Base-by-base conservation (phyloP, 345 rosid species). In the Populus alba region DNA sequence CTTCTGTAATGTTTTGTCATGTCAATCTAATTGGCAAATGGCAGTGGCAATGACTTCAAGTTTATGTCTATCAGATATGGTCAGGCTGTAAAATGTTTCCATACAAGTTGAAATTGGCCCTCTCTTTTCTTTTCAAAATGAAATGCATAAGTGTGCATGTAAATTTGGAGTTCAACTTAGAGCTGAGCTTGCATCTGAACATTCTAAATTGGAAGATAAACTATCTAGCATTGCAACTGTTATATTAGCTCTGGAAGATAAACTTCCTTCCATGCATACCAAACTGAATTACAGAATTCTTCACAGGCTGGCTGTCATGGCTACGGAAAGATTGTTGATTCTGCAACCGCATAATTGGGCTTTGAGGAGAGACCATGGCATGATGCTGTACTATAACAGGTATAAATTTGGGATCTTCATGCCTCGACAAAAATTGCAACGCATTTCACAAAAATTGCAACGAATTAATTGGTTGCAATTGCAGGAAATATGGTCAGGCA, bases 271-370 rank as follows among this genome's bases (percentile, higher is more conserved):
- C 31, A 38, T 49, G 41, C 55, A 38, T 69, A 65, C 43, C 25
- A 27, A 74, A 41, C 57, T 80, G 33, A 78, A n/a, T 16, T 17
- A 25, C 12, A 68, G 63, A 47, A 41, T 38, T 70, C 39, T 63
- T 75, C 73, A 45, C 81, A 94, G 98, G 87, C 83, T 92, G 81
- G 98, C 98, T 70, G 92, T 94, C 51, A 82, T 90, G 91, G 98
- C 98, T 71, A 87, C 94, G 3, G 98, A 94, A 85, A 91, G 96
- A 84, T 79, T 90, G 80, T 84, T 92, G 89, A 92, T 90, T 79
- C 82, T 94, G 90, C 92, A 92, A 84, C 98, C 98, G 41, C 92
- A 84, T 85, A 90, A 94, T 80, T 91, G 96, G 98, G 81, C 86
- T 35, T 84, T 92, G 81, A 90, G 97, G 81, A 88, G 96, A 87